These are phyloP conservation scores for Capsella bursapastoris DNA, from an alignment of 345 rosid species.

Conservation along the genomic window DNA sequence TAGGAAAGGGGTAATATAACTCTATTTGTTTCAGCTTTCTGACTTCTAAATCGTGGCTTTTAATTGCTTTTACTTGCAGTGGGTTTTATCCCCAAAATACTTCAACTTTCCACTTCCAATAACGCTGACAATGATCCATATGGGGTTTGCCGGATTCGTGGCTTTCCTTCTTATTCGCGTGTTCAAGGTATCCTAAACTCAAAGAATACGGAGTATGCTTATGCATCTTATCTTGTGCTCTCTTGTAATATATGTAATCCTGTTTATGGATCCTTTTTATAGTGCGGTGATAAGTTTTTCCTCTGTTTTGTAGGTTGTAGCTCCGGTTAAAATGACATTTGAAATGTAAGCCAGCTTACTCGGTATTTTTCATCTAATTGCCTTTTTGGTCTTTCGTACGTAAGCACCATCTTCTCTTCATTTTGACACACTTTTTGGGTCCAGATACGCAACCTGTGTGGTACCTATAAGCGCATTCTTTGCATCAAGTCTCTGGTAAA, in stretches of 20 bases:
- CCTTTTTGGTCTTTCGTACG: neutral
- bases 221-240: constrained; percentile 6
- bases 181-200: constrained; percentile 66
- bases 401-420: neutral
- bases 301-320: constrained; percentile 68
- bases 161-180: constrained; percentile 89
- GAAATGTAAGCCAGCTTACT: constrained; percentile 69
- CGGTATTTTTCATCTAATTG: neutral
- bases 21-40: constrained; percentile 16
- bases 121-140: constrained; percentile 93
- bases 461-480: constrained; percentile 95
- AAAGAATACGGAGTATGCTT: constrained; percentile 11
- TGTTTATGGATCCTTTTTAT: constrained; percentile 25
- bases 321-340: constrained; percentile 96
- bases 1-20: neutral
- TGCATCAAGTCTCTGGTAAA: constrained; percentile 98
- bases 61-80: constrained; percentile 59
- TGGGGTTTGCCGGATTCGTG: constrained; percentile 82
- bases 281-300: constrained; percentile 18
- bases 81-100: constrained; percentile 94
- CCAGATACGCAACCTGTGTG: constrained; percentile 93
- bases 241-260: neutral
- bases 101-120: constrained; percentile 92
- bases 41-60: constrained; percentile 17
- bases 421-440: constrained; percentile 29